Conservation (phyloP, 108 stramenopile genomes). For the Fragilaria crotonensis region DNA sequence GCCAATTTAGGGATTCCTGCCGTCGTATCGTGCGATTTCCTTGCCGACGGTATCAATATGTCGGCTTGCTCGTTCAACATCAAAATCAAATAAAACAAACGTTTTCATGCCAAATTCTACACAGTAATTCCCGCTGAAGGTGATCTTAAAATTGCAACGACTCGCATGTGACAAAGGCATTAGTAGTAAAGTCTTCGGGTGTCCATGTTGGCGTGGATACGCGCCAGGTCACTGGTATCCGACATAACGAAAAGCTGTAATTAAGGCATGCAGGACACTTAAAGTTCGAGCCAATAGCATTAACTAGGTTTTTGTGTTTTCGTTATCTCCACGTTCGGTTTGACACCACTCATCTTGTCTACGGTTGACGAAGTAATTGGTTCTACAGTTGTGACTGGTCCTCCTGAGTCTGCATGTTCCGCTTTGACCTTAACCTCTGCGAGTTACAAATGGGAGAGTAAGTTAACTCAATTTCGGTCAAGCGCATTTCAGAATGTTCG, state of each 20-base stretch:
- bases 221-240: no score
- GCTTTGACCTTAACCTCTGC: conserved; percentile 67
- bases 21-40: conserved; percentile 87
- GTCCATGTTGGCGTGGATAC: background rate
- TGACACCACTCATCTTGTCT: conserved; percentile 26
- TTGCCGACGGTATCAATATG: conserved; percentile 85
- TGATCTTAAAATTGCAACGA: no score
- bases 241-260: no score
- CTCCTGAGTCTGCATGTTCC: conserved; percentile 46
- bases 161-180: background rate
- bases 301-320: background rate
- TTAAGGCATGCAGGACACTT: no score
- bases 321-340: conserved; percentile 31
- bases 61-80: conserved; percentile 90
- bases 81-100: conserved; percentile 71
- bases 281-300: no score
- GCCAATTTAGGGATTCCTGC: conserved; percentile 83
- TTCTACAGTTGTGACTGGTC: conserved; percentile 55
- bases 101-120: no score
- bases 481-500: background rate
- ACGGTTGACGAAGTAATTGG: conserved; percentile 66
- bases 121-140: no score
- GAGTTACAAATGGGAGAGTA: background rate
- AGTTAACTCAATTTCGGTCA: background rate
- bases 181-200: background rate